Base-by-base conservation (phyloP, 108 stramenopile species). In the Chaetoceros tenuissimus region DNA sequence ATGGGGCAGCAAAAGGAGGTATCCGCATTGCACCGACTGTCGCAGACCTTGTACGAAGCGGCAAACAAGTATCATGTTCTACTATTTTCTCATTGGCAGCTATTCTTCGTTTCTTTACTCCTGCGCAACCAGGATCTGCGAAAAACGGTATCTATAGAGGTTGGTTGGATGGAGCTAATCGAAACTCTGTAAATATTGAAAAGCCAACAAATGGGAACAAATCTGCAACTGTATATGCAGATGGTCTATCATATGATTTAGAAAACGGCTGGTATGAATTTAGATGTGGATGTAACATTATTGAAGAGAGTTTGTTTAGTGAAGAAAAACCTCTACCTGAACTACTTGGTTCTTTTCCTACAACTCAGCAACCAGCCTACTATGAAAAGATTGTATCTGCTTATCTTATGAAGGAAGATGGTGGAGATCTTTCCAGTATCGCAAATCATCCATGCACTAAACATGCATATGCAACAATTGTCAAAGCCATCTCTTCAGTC, bases 1-100 rank as follows among this genome's bases (percentile, higher is more conserved):
- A 92, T 74, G 88, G 85, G 22, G 78, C 91, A 10, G 75, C 87
- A 56, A 96, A 96, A 57, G 85, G 87, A 48, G 92, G 92, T 24
- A 84, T 93, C 28, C 85, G 92, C 17, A 65, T 89, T 46, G 73
- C 77, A 18, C 88, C 89, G 3, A 93, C 84, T 8, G 57, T 96
- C 21, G 49, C 55, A 30, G 67, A 77, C 58, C 58, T 92, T 62
- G n/a, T 87, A 24, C 40, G 19, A 26, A 20, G 51, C 22, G 20
- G 31, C 22, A 28, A 46, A 58, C 57, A 72, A 29, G 13, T 83
- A 17, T 61, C 54, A 51, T 67, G 73, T 16, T 68, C 77, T 2
- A 82, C 82, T 71, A 89, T 82, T 31, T 88, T 88, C 67, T 85
- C 90, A 16, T 74, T 85, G 48, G 94, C 94, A 21, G 79, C 73